Evolutionary conservation across 164 flowering plant genomes (phyloP).

Genomic region (Magnolia kwangsiensis): DNA sequence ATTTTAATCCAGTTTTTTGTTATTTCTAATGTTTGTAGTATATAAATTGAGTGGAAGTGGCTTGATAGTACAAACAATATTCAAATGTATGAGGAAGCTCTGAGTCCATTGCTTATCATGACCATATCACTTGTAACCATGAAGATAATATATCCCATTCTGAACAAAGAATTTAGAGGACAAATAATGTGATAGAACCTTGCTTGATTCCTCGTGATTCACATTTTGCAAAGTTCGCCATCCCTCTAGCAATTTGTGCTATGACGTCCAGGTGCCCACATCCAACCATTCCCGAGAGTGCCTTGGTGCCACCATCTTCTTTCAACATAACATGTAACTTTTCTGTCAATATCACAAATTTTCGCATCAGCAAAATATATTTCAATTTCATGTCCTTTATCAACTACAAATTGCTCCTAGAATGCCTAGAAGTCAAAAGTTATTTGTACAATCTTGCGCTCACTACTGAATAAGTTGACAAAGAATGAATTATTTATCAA

Average conservation of each 20-base stretch:
- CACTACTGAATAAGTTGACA: not conserved
- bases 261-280: slow-evolving; percentile 59
- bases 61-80: too few relatives aligned
- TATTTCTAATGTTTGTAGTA: not conserved
- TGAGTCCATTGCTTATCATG: not conserved
- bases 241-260: slow-evolving; percentile 82
- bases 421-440: not conserved
- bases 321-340: slow-evolving; percentile 51
- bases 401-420: not conserved
- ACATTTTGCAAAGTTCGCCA: slow-evolving; percentile 91
- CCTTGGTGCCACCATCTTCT: slow-evolving; percentile 76
- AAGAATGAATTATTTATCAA: not conserved
- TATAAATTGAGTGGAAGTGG: too few relatives aligned
- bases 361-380: slow-evolving; percentile 7
- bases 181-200: slow-evolving; percentile 34
- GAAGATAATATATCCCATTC: not conserved
- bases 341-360: slow-evolving; percentile 36
- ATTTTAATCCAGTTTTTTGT: not conserved
- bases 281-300: slow-evolving; percentile 60
- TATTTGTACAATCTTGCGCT: not conserved
- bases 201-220: slow-evolving; percentile 72
- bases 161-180: not conserved
- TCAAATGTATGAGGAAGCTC: too few relatives aligned
- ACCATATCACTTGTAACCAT: not conserved
- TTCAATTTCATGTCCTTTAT: not conserved